phyloP scores from a whole-genome alignment of 2,329 filamentous ascomycete species.

The Zasmidium angulare region DNA sequence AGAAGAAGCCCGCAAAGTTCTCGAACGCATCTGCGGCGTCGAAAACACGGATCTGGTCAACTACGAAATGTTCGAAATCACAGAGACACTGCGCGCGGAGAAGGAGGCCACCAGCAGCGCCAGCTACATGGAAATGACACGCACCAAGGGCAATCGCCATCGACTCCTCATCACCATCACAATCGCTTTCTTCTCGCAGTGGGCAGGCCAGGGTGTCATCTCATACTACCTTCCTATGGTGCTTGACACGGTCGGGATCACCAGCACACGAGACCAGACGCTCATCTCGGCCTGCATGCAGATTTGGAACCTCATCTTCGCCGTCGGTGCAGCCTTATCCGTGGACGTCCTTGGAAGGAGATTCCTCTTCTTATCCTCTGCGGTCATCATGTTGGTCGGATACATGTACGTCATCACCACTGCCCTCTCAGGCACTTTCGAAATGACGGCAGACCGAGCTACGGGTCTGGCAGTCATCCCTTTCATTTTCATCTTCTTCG shows the following conservation, averaged over 20 bases:
- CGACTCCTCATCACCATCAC: slow-evolving; percentile 41
- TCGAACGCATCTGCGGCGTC: slow-evolving; percentile 57
- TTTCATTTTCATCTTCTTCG: slow-evolving; percentile 47
- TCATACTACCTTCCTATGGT: slow-evolving; percentile 33
- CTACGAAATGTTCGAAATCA: slow-evolving; percentile 66
- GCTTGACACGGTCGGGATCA: slow-evolving; percentile 41
- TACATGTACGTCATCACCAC: slow-evolving; percentile 34
- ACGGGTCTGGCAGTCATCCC: slow-evolving; percentile 42
- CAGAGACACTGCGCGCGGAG: slow-evolving; percentile 27
- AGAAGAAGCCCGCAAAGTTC: slow-evolving; percentile 29
- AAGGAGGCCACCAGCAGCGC: slow-evolving; percentile 53
- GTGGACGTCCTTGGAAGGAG: slow-evolving; percentile 46
- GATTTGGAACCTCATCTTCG: slow-evolving; percentile 41
- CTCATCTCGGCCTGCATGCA: slow-evolving; percentile 42
- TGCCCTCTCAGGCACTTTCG: slow-evolving; percentile 37
- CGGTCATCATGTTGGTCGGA: slow-evolving; percentile 44
- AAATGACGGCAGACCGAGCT: slow-evolving; percentile 29
- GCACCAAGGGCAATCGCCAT: slow-evolving; percentile 33
- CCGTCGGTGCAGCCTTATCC: slow-evolving; percentile 39
- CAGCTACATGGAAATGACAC: slow-evolving; percentile 20
- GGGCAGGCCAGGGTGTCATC: slow-evolving; percentile 42
- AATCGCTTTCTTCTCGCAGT: slow-evolving; percentile 41
- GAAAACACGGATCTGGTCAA: slow-evolving; percentile 63
- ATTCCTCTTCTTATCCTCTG: slow-evolving; percentile 44
- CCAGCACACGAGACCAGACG: slow-evolving; percentile 34